Evolutionary conservation across 495 filamentous ascomycete genomes (phyloP).

Genomic region (Lasiosphaeria ovina): DNA sequence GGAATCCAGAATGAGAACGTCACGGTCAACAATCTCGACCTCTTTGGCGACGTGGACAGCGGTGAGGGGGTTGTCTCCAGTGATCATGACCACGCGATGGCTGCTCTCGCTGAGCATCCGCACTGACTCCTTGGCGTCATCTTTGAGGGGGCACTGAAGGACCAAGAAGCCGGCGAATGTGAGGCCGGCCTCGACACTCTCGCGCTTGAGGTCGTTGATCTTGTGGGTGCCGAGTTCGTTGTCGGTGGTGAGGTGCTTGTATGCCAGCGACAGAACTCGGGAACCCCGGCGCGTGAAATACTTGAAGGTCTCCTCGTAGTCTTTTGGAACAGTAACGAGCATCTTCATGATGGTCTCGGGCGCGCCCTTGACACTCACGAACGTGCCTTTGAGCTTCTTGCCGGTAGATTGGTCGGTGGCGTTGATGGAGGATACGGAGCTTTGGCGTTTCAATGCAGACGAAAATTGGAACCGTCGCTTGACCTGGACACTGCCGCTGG

Average conservation of each 20-base stretch:
- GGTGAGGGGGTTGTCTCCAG: conserved; percentile 95
- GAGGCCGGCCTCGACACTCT: conserved; percentile 83
- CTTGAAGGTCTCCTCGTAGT: conserved; percentile 98
- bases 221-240: conserved; percentile 74
- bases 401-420: conserved; percentile 63
- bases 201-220: conserved; percentile 89
- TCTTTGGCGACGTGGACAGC: conserved; percentile 93
- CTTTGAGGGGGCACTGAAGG: conserved; percentile 92
- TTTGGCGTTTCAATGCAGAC: conserved; percentile 91
- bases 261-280: conserved; percentile 88
- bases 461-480: conserved; percentile 98
- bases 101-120: conserved; percentile 98
- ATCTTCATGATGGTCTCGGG: conserved; percentile 94
- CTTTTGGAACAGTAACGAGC: conserved; percentile 74
- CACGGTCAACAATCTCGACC: conserved; percentile 96
- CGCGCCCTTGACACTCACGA: conserved; percentile 94
- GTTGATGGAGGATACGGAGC: conserved; percentile 81
- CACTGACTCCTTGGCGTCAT: conserved; percentile 89
- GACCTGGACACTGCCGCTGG: conserved; percentile 71
- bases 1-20: conserved; percentile 90
- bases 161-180: conserved; percentile 94
- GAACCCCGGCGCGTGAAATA: conserved; percentile 94
- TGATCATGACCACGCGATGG: conserved; percentile 99
- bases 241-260: conserved; percentile 82
- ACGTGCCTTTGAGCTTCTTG: conserved; percentile 74